Percentiles rank a stretch among this genome's conserved stretches.
These are phyloP conservation scores for Malania oleifera DNA, from an alignment of 164 flowering plant species.

Conservation along the genomic window DNA sequence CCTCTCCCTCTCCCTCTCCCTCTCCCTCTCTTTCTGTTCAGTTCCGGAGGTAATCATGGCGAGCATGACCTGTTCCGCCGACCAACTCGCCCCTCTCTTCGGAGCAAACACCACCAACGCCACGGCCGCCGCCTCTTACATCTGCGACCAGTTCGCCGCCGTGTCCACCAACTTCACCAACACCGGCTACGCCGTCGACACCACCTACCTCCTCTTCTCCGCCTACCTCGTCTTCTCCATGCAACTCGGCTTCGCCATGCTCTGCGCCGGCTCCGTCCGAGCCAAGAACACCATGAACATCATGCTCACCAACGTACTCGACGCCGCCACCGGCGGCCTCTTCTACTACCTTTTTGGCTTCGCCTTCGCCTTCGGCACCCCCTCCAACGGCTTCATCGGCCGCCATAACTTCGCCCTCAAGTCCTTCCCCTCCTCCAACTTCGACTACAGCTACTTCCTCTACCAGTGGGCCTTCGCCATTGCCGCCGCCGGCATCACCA, in stretches of 20 bases:
- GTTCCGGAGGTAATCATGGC: constrained; percentile 23
- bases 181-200: constrained; percentile 37
- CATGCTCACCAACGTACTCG: constrained; percentile 48
- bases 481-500: constrained; percentile 83
- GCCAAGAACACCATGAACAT: constrained; percentile 53
- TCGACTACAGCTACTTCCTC: constrained; percentile 50
- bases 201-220: constrained; percentile 59
- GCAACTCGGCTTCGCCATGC: constrained; percentile 57
- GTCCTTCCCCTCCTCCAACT: constrained; percentile 22
- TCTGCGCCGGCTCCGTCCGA: constrained; percentile 53
- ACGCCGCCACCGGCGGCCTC: constrained; percentile 44
- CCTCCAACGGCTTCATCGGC: constrained; percentile 36
- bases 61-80: constrained; percentile 26
- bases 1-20: no score
- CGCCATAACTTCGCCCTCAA: constrained; percentile 52
- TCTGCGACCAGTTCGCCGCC: constrained; percentile 22
- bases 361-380: constrained; percentile 41
- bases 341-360: constrained; percentile 44
- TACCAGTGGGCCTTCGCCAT: constrained; percentile 85
- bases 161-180: constrained; percentile 15
- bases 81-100: constrained; percentile 23
- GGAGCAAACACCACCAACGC: constrained; percentile 21
- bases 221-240: constrained; percentile 51
- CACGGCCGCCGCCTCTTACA: constrained; percentile 21
- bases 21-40: no score